These are phyloP conservation scores for Chlamydomonas asymmetrica DNA, from an alignment of 139 green algal species.

Conservation along the genomic window DNA sequence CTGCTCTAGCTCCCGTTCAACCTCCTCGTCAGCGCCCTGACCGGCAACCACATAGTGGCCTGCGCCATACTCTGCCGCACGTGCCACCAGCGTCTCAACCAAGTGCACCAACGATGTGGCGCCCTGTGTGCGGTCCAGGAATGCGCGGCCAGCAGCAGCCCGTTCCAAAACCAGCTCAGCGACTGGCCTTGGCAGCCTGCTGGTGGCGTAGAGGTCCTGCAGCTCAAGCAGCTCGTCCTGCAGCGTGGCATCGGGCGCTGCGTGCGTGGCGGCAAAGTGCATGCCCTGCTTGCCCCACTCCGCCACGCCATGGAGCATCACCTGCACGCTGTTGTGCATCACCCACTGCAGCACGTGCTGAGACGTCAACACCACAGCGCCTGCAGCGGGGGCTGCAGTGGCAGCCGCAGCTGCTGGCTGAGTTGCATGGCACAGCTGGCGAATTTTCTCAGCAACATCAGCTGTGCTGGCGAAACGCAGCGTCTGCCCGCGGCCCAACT, in stretches of 20 bases:
- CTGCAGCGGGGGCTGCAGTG: not conserved
- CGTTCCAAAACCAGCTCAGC: not conserved
- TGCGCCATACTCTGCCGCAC: not conserved
- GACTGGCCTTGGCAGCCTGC: not conserved
- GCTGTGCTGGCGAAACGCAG: conserved; percentile 27
- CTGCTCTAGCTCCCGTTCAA: conserved; percentile 47
- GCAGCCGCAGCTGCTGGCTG: not conserved
- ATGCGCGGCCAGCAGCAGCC: no score
- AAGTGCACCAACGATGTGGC: no score
- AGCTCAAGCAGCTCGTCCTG: conserved; percentile 41
- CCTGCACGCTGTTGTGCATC: conserved; percentile 46
- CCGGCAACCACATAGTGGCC: conserved; percentile 46
- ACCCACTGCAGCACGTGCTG: conserved; percentile 39
- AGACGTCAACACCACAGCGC: not conserved
- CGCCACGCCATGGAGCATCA: conserved; percentile 28
- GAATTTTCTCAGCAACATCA: conserved; percentile 19
- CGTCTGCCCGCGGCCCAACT: conserved; percentile 43
- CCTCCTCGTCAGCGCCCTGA: conserved; percentile 42
- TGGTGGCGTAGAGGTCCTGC: conserved; percentile 15
- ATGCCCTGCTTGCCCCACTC: conserved; percentile 38
- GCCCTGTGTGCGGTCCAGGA: not conserved
- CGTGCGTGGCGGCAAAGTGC: conserved; percentile 33
- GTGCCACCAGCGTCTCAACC: not conserved
- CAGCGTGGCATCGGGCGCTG: conserved; percentile 18
- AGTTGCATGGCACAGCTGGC: not conserved